Evolutionary conservation across 169 alveolate species (phyloP), one percentile per base, ranked within the genome.

Genomic region (Cryptosporidium canis): DNA sequence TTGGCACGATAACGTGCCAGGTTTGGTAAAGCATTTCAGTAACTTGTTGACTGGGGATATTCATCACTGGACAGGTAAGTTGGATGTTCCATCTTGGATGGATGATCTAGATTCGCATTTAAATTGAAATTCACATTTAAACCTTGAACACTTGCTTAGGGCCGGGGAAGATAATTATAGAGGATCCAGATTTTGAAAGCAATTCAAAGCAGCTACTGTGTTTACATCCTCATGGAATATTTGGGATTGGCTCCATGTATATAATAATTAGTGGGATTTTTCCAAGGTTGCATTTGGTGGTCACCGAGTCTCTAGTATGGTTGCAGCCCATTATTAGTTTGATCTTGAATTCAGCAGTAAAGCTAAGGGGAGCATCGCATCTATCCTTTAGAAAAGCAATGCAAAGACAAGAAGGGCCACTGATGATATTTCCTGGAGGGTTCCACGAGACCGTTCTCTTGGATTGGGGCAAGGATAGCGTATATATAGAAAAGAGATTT

Each of bases 361-460:
- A 55, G 29, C 33, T 77, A 39, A 55, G 87, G n/a, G 87, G 87
- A 56, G 87, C 87, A 3, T 41, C 66, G 31, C 87, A 77, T 41
- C 12, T 48, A 5, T 77, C 87, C 16, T 77, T 77, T 61, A 77
- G 18, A 41, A 8, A 58, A 18, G 58, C 72, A 33, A 77, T 77
- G 87, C 55, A 41, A 29, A 77, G 71, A 58, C 64, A 45, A 41
- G 87, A 77, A 24, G 72, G 87, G 0, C 87, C 87, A n/a, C 39
- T 77, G 44, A 8, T 77, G 31, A 77, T 77, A 77, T 77, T 77
- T 77, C 87, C 87, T 29, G 87, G 87, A 29, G 87, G 87, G 24
- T 77, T 77, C 35, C 87, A 77, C n/a, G 87, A 77, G 37, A 58
- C 87, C 4, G 58, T 61, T 41, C 51, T 77, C 31, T 77, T 77